Evolutionary conservation across 495 filamentous ascomycete genomes (phyloP).

Genomic region (Lasiosphaeria ovina): DNA sequence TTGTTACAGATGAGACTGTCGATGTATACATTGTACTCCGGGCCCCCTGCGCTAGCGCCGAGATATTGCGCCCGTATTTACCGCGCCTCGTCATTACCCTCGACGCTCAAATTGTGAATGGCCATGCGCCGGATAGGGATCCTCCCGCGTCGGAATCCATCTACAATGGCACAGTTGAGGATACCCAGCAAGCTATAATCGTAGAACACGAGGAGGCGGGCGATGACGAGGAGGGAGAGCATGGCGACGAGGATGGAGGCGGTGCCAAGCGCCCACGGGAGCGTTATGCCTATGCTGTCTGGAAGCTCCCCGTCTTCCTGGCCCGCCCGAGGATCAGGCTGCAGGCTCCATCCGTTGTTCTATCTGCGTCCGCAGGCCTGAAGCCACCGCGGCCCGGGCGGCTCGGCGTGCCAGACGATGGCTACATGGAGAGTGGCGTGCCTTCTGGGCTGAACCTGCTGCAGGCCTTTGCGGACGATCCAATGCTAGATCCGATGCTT

Average conservation of each 20-base stretch:
- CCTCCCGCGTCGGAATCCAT: slow-evolving; percentile 62
- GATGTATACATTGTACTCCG: slow-evolving; percentile 69
- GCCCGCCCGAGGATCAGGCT: slow-evolving; percentile 73
- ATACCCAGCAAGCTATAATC: slow-evolving; percentile 60
- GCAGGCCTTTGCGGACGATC: slow-evolving; percentile 70
- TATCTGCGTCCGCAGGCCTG: slow-evolving; percentile 69
- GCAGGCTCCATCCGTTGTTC: slow-evolving; percentile 73
- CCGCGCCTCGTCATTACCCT: slow-evolving; percentile 63
- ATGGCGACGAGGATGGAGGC: slow-evolving; percentile 23
- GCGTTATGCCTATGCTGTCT: slow-evolving; percentile 66
- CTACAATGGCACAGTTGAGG: slow-evolving; percentile 59
- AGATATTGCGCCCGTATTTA: slow-evolving; percentile 58
- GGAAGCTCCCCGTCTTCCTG: slow-evolving; percentile 76
- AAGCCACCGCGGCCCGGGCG: slow-evolving; percentile 55
- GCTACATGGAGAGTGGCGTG: slow-evolving; percentile 73
- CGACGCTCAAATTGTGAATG: slow-evolving; percentile 69
- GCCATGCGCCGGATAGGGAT: slow-evolving; percentile 43
- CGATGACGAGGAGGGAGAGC: slow-evolving; percentile 37
- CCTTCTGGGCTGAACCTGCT: slow-evolving; percentile 80
- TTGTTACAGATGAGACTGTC: slow-evolving; percentile 73
- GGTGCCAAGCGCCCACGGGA: slow-evolving; percentile 4
- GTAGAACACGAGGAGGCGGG: slow-evolving; percentile 53
- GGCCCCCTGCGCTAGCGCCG: slow-evolving; percentile 61
- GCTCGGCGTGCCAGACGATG: slow-evolving; percentile 49
- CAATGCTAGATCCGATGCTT: slow-evolving; percentile 67